Evolutionary conservation across 2,329 filamentous ascomycete genomes (phyloP).

Genomic region (Coniella lustricola): DNA sequence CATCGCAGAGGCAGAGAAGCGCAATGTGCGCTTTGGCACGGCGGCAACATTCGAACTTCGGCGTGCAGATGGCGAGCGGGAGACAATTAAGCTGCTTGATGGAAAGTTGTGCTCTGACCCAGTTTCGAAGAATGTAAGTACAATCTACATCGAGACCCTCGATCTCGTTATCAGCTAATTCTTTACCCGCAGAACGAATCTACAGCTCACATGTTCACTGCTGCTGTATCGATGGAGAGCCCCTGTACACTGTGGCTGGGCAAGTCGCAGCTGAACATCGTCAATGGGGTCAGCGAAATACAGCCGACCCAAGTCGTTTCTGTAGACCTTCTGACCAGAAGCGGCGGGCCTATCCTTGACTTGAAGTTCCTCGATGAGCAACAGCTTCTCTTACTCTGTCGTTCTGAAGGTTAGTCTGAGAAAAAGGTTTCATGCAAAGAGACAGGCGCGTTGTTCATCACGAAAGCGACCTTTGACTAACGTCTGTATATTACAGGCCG

Average conservation of each 20-base stretch:
- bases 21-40: conserved; percentile 61
- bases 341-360: conserved; percentile 43
- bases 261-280: conserved; percentile 41
- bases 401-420: conserved; percentile 27
- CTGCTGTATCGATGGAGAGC: conserved; percentile 32
- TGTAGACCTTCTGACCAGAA: not conserved
- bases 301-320: conserved; percentile 17
- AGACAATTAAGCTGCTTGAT: conserved; percentile 30
- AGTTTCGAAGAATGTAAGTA: conserved; percentile 26
- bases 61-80: not conserved
- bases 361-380: conserved; percentile 61
- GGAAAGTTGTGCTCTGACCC: conserved; percentile 44
- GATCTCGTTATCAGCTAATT: not conserved
- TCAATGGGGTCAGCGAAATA: conserved; percentile 52
- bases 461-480: not conserved
- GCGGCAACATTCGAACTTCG: conserved; percentile 36
- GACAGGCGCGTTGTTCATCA: no score
- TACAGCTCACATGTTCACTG: conserved; percentile 32
- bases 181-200: conserved; percentile 5
- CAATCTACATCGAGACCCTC: no score
- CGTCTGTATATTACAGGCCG: not conserved
- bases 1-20: conserved; percentile 62
- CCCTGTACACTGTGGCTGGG: conserved; percentile 34
- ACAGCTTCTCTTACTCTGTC: conserved; percentile 53
- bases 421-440: not conserved